phyloP scores from a whole-genome alignment of 176 grass and related monocot species.

The Zea mays region DNA sequence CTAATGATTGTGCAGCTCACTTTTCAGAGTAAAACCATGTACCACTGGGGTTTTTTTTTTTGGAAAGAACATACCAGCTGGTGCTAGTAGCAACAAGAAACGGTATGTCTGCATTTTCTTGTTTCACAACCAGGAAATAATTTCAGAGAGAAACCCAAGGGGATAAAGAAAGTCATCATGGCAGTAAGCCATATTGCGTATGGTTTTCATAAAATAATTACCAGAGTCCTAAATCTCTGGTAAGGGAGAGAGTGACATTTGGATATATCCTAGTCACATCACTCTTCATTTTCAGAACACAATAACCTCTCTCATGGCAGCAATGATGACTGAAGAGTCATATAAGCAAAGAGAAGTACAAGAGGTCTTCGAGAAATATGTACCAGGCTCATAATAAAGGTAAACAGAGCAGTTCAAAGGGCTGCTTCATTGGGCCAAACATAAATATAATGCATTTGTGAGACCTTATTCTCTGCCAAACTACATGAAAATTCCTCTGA shows the following conservation, averaged over 20 bases:
- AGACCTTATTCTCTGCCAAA: neutral
- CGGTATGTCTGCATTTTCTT: neutral
- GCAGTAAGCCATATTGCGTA: neutral
- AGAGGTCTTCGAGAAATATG: slow-evolving; percentile 5
- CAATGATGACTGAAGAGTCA: neutral
- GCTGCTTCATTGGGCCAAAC: neutral
- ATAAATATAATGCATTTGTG: neutral
- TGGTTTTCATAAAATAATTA: neutral
- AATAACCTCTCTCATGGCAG: neutral
- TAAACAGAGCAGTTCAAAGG: neutral
- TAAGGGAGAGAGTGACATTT: neutral
- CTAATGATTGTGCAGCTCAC: neutral
- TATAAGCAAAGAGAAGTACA: slow-evolving; percentile 1
- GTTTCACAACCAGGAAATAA: neutral
- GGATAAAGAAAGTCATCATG: slow-evolving; percentile 16
- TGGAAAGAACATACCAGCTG: neutral
- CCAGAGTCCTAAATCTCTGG: neutral
- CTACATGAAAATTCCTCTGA: neutral
- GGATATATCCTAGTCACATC: neutral
- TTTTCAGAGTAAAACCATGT: neutral
- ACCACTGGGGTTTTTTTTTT: too few relatives aligned
- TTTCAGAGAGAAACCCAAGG: neutral
- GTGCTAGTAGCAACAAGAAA: neutral
- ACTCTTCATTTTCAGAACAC: neutral
- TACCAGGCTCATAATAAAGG: neutral